A percentile compares a stretch with the other conserved stretches of the same genome.
Evolutionary conservation across 2,329 filamentous ascomycete species (phyloP).

Genomic region (Thermoascus crustaceus): DNA sequence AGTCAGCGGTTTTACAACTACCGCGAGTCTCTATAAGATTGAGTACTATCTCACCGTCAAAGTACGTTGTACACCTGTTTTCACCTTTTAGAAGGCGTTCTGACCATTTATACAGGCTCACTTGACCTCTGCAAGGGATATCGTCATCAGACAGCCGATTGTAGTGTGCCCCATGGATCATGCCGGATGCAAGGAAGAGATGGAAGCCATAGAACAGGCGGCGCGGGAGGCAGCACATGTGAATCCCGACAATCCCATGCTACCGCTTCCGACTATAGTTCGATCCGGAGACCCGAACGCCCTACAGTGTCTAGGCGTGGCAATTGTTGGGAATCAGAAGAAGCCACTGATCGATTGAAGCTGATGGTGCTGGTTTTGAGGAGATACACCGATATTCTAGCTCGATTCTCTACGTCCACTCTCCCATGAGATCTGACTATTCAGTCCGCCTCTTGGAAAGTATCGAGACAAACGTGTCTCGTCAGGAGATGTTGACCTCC

Average conservation of each 20-base stretch:
- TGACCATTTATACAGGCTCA: constrained; percentile 56
- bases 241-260: constrained; percentile 81
- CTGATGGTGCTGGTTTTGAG: no score
- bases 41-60: constrained; percentile 95
- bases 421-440: no score
- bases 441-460: no score
- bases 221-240: constrained; percentile 86
- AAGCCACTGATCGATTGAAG: constrained; percentile 62
- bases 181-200: constrained; percentile 93
- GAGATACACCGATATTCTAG: no score
- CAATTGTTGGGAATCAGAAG: constrained; percentile 53
- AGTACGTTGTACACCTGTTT: constrained; percentile 44
- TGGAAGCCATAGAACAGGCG: constrained; percentile 95
- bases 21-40: constrained; percentile 92
- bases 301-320: constrained; percentile 52
- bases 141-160: constrained; percentile 80
- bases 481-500: no score
- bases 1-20: constrained; percentile 85
- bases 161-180: constrained; percentile 94
- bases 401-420: no score
- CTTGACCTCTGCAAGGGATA: constrained; percentile 79
- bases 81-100: constrained; percentile 3
- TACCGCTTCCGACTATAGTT: constrained; percentile 79
- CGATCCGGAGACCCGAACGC: constrained; percentile 64
- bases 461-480: no score